Evolutionary conservation across 768 basidiomycete species (phyloP).

Genomic region (Trichaptum fuscoviolaceum): DNA sequence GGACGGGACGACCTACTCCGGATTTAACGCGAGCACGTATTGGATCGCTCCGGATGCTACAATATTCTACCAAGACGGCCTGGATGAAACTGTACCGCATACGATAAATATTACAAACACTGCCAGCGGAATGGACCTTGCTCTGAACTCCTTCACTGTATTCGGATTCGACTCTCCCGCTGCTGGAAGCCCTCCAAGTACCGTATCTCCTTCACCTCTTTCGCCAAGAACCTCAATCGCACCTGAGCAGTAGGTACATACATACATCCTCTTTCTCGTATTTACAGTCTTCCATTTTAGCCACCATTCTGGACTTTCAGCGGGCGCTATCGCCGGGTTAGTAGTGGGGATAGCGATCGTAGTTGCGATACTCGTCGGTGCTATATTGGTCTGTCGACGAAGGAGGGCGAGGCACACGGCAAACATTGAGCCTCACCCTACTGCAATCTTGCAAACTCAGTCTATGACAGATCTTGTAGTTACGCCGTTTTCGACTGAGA

Average conservation of each 20-base stretch:
- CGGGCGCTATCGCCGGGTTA: not conserved
- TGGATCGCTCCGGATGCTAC: conserved; percentile 21
- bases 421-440: not conserved
- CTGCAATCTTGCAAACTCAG: not conserved
- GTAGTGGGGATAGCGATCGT: not conserved
- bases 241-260: not conserved
- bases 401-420: not conserved
- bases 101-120: conserved; percentile 11
- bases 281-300: not conserved
- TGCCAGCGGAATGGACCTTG: not conserved
- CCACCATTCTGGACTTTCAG: not conserved
- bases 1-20: conserved; percentile 5
- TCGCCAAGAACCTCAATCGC: not conserved
- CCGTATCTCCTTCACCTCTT: not conserved
- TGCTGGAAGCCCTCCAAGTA: not conserved
- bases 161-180: not conserved
- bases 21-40: conserved; percentile 14
- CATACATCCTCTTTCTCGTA: not conserved
- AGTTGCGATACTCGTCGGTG: not conserved
- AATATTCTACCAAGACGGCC: conserved; percentile 12
- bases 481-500: not conserved
- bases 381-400: not conserved
- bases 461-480: not conserved
- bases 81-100: conserved; percentile 10
- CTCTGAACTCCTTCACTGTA: conserved; percentile 1